Percentiles rank a stretch among this genome's conserved stretches.
Evolutionary conservation across 148 eudicot genomes (phyloP).

Genomic region (Talinum fruticosum): DNA sequence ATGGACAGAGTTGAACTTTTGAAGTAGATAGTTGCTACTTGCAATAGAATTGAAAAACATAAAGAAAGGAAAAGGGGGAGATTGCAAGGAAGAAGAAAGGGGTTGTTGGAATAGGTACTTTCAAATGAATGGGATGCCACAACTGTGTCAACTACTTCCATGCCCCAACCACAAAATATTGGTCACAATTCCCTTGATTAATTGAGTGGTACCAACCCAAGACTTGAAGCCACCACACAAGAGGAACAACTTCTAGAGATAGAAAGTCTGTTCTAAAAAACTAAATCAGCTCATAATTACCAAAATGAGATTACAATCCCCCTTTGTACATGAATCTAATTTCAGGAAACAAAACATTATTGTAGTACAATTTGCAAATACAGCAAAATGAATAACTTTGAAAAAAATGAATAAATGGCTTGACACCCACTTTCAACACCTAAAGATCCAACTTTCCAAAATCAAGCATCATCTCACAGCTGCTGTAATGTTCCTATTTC

Average conservation of each 20-base stretch:
- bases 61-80: no score
- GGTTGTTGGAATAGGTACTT: not conserved
- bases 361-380: not conserved
- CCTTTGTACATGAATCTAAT: not conserved
- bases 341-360: not conserved
- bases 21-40: not conserved
- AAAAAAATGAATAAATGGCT: constrained; percentile 1
- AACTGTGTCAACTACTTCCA: not conserved
- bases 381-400: not conserved
- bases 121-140: not conserved
- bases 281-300: not conserved
- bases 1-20: not conserved
- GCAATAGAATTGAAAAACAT: not conserved
- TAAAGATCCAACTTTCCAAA: not conserved
- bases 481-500: no score
- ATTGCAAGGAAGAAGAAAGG: not conserved
- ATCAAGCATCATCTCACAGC: no score
- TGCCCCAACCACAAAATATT: not conserved
- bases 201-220: not conserved
- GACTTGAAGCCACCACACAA: not conserved
- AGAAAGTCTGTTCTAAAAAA: no score
- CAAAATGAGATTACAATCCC: not conserved
- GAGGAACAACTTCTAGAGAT: no score
- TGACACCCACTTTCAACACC: not conserved
- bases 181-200: no score